Base-by-base conservation (phyloP, 2,329 filamentous ascomycete genomes). In the Diplocarpon mali region DNA sequence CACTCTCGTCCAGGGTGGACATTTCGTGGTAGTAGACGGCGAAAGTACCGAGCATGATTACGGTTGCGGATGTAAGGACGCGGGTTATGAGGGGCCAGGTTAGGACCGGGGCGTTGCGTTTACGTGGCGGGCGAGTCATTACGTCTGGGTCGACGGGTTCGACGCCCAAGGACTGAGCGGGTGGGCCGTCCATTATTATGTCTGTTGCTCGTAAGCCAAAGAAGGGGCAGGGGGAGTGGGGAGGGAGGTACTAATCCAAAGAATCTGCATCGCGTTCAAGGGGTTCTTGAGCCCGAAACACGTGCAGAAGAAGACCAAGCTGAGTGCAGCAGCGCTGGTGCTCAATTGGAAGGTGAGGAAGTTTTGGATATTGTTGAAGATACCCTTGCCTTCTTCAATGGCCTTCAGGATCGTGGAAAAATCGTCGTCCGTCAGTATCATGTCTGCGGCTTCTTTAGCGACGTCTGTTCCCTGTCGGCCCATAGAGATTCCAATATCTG, bases 301-400 rank as follows among this genome's bases (percentile, higher is more conserved):
- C 27, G 88, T 95, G 70, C 89, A 95, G 58, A 98, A 66, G 54
- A 98, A 78, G 14, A 98, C 92, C 43, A 98, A 72, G 46, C 85
- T 87, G 54, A 98, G 70, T 49, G 92, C 88, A 44, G 93, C 92
- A 15, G 93, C 92, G 62, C 88, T 95, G 38, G 92, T 98, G 65
- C 89, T 95, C 46, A 98, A 76, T 68, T 98, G 93, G 67, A 98
- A 98, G 0, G 92, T 96, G 52, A 98, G 75, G 67, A 98, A 98
- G 65, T 98, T 98, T 62, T 98, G 92, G 54, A 98, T 96, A 64
- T 98, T 98, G 74, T 92, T 95, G 67, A 98, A 98, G 56, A 98
- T 98, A 44, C 89, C 92, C 65, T 98, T 98, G 65, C 92, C 93
- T 68, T 98, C 92, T 64, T 98, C 92, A 50, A 98, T 98, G 27